Conservation (phyloP, 2,329 filamentous ascomycete genomes). For the Colletotrichum aenigma region DNA sequence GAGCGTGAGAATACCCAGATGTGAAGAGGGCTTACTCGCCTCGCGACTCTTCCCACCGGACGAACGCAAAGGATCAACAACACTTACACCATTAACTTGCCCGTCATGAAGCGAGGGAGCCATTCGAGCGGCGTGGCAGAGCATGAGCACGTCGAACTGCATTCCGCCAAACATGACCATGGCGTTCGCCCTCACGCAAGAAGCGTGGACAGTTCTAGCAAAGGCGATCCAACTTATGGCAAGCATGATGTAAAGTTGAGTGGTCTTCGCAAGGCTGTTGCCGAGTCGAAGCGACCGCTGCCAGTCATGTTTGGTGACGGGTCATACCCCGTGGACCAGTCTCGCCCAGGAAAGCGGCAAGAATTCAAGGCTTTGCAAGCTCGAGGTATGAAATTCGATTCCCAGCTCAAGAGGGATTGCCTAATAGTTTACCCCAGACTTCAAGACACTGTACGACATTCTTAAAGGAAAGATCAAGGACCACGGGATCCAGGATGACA, state of each 20-base stretch:
- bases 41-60: background rate
- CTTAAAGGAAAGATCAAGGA: constrained; percentile 68
- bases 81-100: background rate
- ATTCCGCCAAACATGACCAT: background rate
- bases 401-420: background rate
- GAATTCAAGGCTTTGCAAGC: constrained; percentile 62
- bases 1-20: background rate
- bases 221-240: background rate
- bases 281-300: constrained; percentile 63
- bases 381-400: constrained; percentile 36
- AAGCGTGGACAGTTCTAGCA: background rate
- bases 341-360: constrained; percentile 54
- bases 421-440: constrained; percentile 44
- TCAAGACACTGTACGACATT: constrained; percentile 66
- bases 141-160: background rate
- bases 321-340: constrained; percentile 54
- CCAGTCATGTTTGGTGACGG: constrained; percentile 68
- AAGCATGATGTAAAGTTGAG: constrained; percentile 5
- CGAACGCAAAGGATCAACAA: background rate
- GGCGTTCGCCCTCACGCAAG: background rate
- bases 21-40: background rate
- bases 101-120: background rate
- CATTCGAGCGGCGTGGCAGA: background rate
- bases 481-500: constrained; percentile 70
- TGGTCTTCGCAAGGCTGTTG: constrained; percentile 33